Evolutionary conservation across 352 stramenopile species (phyloP).

Genomic region (Ophiocytium majus): DNA sequence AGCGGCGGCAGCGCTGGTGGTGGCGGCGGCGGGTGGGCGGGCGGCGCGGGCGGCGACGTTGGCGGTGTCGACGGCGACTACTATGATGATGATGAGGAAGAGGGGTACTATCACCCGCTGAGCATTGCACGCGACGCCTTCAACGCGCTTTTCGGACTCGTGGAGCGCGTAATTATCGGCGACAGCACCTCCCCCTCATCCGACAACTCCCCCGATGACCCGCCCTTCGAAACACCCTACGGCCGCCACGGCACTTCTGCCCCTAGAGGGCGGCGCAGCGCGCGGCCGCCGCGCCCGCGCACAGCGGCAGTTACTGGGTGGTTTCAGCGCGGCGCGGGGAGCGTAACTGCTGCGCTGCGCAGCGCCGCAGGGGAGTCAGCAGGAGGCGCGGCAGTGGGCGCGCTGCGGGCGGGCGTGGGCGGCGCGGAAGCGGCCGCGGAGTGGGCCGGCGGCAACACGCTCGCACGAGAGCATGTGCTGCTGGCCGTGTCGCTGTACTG

Average conservation of each 20-base stretch:
- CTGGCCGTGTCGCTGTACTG: constrained; percentile 46
- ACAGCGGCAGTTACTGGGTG: not conserved
- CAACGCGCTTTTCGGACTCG: not conserved
- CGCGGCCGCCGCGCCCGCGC: no score
- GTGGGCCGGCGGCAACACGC: constrained; percentile 36
- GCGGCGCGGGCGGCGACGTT: constrained; percentile 1
- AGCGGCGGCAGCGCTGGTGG: not conserved
- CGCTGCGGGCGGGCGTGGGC: not conserved
- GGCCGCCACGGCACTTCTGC: not conserved
- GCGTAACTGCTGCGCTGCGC: not conserved
- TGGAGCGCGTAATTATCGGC: not conserved
- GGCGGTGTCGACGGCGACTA: not conserved
- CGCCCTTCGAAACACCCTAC: no score
- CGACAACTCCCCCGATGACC: no score
- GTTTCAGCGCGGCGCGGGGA: not conserved
- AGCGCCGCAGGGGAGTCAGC: not conserved
- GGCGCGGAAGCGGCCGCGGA: constrained; percentile 48
- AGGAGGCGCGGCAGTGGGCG: no score
- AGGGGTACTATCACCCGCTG: not conserved
- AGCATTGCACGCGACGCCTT: not conserved
- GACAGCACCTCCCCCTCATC: no score
- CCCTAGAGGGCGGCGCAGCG: not conserved
- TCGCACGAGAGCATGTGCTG: constrained; percentile 46
- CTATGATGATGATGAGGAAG: not conserved
- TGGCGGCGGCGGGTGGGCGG: not conserved